Evolutionary conservation across 106 monocot species (phyloP), one percentile per base, ranked within the genome.

Genomic region (Apostasia shenzhenica): DNA sequence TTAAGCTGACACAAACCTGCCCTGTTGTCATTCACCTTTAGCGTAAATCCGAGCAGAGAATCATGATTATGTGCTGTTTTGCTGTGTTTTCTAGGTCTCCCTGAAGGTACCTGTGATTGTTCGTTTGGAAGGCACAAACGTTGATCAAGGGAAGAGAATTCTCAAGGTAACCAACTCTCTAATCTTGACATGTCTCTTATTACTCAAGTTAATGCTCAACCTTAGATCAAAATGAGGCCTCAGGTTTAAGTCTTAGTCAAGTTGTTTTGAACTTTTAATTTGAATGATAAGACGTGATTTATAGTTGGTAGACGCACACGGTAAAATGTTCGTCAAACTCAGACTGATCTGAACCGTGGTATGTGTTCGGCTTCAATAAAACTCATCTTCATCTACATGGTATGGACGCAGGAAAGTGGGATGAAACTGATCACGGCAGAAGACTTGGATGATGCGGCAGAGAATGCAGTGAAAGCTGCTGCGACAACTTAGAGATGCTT

Each of bases 131-230:
- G 97, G 97, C 41, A 97, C 97, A 55, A 97, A 97, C 72, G 97
- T 92, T 44, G 92, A 97, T 73, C 92, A 92, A 71, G 97, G 97
- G 64, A 97, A 92, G 78, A 76, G 89, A 81, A 97, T 97, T 85
- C 92, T 97, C 56, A 92, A 91, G 91, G 95, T 94, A 81, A 61
- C 2, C 38, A 45, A 10, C 45, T 48, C 2, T 48, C 11, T 48
- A 5, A 53, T 43, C 4, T 41, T 37, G 3, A n/a, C 13, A 26
- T 12, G 1, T 39, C 26, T 26, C 26, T 26, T 26, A 26, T 26
- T 26, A 62, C 50, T 50, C 0, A 50, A 50, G 4, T 5, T 5
- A 50, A 5, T 50, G 50, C 8, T 50, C 8, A 50, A 50, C 8
- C 8, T 50, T 50, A 50, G 50, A 4, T 50, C 50, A 50, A 50